Evolutionary conservation across 345 rosid species (phyloP).

Genomic region (Lepidium aucheri): DNA sequence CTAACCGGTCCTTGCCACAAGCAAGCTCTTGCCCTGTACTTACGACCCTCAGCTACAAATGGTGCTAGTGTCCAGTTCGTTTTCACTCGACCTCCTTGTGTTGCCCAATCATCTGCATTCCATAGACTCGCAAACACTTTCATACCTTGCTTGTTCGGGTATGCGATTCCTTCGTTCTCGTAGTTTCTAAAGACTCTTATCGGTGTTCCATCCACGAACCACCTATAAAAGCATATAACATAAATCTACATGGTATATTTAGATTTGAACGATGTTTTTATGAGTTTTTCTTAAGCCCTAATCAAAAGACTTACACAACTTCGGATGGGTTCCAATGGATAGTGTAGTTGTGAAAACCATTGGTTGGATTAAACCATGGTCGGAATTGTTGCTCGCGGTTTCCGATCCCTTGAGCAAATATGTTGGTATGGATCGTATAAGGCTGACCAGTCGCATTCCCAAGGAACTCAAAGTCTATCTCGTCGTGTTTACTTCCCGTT

Average conservation of each 20-base stretch:
- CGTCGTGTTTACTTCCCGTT: conserved; percentile 48
- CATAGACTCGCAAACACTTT: conserved; percentile 55
- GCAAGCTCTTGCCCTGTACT: conserved; percentile 54
- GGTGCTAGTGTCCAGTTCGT: conserved; percentile 55
- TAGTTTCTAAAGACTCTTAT: conserved; percentile 55
- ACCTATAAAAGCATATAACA: conserved; percentile 32
- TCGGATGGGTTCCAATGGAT: conserved; percentile 62
- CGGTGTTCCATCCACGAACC: conserved; percentile 53
- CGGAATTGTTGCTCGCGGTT: conserved; percentile 52
- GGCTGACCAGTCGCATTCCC: conserved; percentile 71
- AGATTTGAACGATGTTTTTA: too few relatives aligned
- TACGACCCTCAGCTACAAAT: conserved; percentile 39
- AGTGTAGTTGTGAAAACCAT: conserved; percentile 73
- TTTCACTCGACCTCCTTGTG: conserved; percentile 62
- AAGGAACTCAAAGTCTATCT: conserved; percentile 69
- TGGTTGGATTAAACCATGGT: conserved; percentile 56
- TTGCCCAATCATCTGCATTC: conserved; percentile 76
- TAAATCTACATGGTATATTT: neutral
- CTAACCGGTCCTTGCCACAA: conserved; percentile 52
- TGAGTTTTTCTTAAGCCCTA: too few relatives aligned
- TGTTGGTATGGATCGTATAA: conserved; percentile 58
- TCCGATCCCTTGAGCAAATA: conserved; percentile 57
- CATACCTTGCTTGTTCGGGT: conserved; percentile 75
- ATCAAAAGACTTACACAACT: conserved; percentile 42
- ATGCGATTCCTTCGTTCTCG: conserved; percentile 44